These are phyloP conservation scores for Vaccinium macrocarpon DNA, from an alignment of 148 eudicot species.

Conservation along the genomic window DNA sequence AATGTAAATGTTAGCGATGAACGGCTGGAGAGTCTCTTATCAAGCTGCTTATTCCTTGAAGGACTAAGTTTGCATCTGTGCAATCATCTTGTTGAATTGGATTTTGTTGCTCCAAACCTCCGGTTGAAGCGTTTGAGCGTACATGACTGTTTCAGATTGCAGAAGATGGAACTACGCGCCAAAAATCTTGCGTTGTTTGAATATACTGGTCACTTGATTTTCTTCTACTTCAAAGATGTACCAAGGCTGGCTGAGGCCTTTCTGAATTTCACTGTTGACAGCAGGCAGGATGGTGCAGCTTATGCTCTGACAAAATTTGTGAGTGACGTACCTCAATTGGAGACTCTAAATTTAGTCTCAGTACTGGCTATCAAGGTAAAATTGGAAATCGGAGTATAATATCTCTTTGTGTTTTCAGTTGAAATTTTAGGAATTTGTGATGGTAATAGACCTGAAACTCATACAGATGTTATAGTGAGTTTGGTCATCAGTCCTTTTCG, in stretches of 20 bases:
- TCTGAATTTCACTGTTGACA: conserved; percentile 19
- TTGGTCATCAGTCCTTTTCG: not conserved
- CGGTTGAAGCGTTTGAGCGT: conserved; percentile 22
- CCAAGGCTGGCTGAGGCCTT: conserved; percentile 25
- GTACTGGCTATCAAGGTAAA: conserved; percentile 22
- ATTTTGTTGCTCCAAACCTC: conserved; percentile 14
- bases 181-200: conserved; percentile 23
- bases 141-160: conserved; percentile 24
- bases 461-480: not conserved
- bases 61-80: conserved; percentile 24
- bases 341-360: conserved; percentile 20
- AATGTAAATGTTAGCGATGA: conserved; percentile 19
- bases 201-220: conserved; percentile 22
- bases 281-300: conserved; percentile 20
- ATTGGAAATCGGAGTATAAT: not conserved
- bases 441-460: not conserved
- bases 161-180: conserved; percentile 15
- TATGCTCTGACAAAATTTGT: conserved; percentile 28
- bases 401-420: not conserved
- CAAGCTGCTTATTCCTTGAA: conserved; percentile 26
- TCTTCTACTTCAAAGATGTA: conserved; percentile 24
- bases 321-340: conserved; percentile 26
- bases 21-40: conserved; percentile 21
- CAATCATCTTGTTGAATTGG: conserved; percentile 17
- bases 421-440: not conserved